Base-by-base conservation (phyloP, 257 asterid species). In the Verbena officinalis region DNA sequence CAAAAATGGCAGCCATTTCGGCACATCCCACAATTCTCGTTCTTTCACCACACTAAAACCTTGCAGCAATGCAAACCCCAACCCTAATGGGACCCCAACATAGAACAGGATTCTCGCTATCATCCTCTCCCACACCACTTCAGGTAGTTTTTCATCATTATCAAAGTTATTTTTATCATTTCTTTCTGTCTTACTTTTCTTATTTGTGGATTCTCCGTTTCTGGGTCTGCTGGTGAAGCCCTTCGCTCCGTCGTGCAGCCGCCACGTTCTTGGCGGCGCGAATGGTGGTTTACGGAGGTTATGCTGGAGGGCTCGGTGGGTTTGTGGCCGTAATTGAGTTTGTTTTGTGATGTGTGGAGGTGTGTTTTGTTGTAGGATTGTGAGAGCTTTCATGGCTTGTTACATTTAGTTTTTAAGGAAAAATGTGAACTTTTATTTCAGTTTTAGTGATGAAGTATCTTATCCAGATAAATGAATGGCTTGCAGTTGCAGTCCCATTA, bases 1-100 rank as follows among this genome's bases (percentile, higher is more conserved):
- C 67, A 85, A 64, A 53, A 72, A 76, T 0, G 89, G 90, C 27
- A 90, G 17, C 97, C 97, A 90, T 67, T 53, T 69, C 0, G 95
- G 97, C 62, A 80, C 76, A 43, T 85, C 84, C 85, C 79, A 72
- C 56, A 73, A 1, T 0, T 72, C 73, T 3, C 55, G 73, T 53
- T 74, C 82, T 73, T 82, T 80, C 33, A 75, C 3, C 22, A 70
- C 64, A 55, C 76, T 68, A 9, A 87, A 59, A 9, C 74, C 50
- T 40, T 71, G 80, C 64, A 90, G 68, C 62, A 78, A 14, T 1
- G 54, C 71, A 21, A 90, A 21, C 0, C 95, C 97, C 16, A 42
- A 20, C 2, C 17, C 73, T 68, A 90, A 39, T 14, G 97, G 95
- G 55, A 76, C 84, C 16, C 95, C 95, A 0, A 85, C 91, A 40